phyloP scores from a whole-genome alignment of 2,329 filamentous ascomycete genomes.

The Aspergillus sp. region DNA sequence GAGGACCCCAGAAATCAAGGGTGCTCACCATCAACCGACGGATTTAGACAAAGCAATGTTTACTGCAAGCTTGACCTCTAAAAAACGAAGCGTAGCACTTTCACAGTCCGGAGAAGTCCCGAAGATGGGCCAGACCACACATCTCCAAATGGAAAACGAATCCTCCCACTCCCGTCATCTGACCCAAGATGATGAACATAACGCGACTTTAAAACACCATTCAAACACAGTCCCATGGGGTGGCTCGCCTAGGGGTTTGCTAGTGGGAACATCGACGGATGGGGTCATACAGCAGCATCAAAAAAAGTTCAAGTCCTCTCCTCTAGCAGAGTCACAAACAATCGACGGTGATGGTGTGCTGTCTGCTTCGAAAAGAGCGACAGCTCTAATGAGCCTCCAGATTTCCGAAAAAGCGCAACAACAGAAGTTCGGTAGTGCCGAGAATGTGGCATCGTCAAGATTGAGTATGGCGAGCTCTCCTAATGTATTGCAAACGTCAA shows the following conservation, averaged over 20 bases:
- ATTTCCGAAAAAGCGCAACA: not conserved
- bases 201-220: not conserved
- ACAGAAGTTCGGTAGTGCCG: not conserved
- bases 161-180: not conserved
- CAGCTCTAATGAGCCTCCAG: not conserved
- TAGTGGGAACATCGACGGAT: conserved; percentile 8
- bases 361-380: not conserved
- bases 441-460: not conserved
- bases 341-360: conserved; percentile 12
- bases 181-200: not conserved
- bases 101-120: not conserved
- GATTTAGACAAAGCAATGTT: conserved; percentile 29
- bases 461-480: not conserved
- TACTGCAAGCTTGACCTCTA: conserved; percentile 24
- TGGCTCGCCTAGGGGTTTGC: not conserved
- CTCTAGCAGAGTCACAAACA: conserved; percentile 28
- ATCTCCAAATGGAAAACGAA: not conserved
- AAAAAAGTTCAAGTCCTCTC: conserved; percentile 33
- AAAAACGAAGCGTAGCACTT: conserved; percentile 12
- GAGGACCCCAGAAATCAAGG: not conserved
- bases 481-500: not conserved
- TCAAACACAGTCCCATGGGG: not conserved
- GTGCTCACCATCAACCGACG: not conserved
- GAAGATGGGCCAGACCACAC: not conserved
- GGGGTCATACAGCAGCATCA: conserved; percentile 14